phyloP scores from a whole-genome alignment of 352 stramenopile species.

The Globisporangium megalacanthum region DNA sequence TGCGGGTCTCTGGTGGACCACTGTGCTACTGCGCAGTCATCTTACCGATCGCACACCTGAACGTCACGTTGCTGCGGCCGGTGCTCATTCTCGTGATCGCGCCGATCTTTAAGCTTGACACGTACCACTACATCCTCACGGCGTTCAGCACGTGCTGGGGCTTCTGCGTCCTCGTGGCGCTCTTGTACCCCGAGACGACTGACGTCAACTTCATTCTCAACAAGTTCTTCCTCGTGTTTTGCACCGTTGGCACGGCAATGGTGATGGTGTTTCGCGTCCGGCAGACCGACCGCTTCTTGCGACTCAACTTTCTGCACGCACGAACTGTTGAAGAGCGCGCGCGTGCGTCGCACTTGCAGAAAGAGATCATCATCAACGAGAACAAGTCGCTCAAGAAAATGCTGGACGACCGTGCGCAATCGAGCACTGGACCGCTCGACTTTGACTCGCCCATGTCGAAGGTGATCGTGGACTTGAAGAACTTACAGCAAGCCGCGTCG shows the following conservation, averaged over 20 bases:
- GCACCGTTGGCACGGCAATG: conserved; percentile 40
- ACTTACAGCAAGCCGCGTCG: conserved; percentile 51
- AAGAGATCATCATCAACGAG: conserved; percentile 80
- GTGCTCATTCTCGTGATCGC: conserved; percentile 54
- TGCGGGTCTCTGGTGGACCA: neutral
- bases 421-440: conserved; percentile 39
- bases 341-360: conserved; percentile 57
- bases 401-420: conserved; percentile 49
- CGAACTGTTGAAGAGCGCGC: conserved; percentile 67
- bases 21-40: conserved; percentile 22
- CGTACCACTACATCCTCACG: conserved; percentile 65
- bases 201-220: conserved; percentile 58
- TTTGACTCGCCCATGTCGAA: conserved; percentile 81
- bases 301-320: conserved; percentile 70
- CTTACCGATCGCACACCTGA: conserved; percentile 60
- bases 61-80: conserved; percentile 61
- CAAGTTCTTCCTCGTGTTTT: conserved; percentile 72
- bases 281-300: conserved; percentile 69
- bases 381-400: conserved; percentile 83
- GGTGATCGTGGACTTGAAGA: conserved; percentile 72
- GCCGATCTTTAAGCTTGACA: conserved; percentile 70
- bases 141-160: conserved; percentile 58
- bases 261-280: conserved; percentile 62
- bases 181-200: conserved; percentile 54
- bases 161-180: conserved; percentile 56